phyloP scores from a whole-genome alignment of 495 filamentous ascomycete species.

The Penicillium roqueforti region DNA sequence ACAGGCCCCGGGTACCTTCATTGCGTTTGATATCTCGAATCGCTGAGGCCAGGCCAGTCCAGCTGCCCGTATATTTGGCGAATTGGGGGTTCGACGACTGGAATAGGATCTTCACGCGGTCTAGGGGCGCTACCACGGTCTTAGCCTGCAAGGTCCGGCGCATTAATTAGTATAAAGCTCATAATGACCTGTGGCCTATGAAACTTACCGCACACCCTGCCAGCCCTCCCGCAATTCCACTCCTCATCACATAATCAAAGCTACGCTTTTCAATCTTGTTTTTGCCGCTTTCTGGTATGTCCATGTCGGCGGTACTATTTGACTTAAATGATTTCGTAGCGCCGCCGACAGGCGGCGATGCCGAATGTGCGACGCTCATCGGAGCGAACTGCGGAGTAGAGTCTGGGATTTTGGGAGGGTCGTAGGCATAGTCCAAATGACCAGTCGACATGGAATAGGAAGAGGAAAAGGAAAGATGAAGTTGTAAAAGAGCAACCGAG shows the following conservation, averaged over 20 bases:
- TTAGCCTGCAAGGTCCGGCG: constrained; percentile 63
- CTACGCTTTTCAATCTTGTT: constrained; percentile 62
- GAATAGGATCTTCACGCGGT: constrained; percentile 98
- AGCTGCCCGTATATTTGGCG: constrained; percentile 82
- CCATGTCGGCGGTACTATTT: constrained; percentile 7
- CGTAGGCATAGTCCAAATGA: constrained; percentile 30
- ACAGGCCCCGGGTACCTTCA: constrained; percentile 74
- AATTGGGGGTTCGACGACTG: constrained; percentile 93
- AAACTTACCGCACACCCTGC: constrained; percentile 78
- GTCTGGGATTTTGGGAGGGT: constrained; percentile 13
- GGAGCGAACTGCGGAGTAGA: constrained; percentile 20
- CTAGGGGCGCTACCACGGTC: constrained; percentile 90
- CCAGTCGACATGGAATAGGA: constrained; percentile 29
- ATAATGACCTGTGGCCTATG: not conserved
- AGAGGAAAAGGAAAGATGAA: constrained; percentile 12
- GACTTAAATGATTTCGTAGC: constrained; percentile 7
- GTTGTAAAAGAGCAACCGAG: constrained; percentile 16
- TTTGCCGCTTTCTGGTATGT: constrained; percentile 13
- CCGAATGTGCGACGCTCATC: constrained; percentile 37
- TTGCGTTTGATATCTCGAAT: constrained; percentile 75
- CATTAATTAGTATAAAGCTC: constrained; percentile 6
- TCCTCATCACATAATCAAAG: constrained; percentile 75
- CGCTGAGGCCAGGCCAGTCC: constrained; percentile 72
- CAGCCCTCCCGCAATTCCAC: constrained; percentile 78
- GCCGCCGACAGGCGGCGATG: constrained; percentile 24